Percentiles rank a stretch among this genome's conserved stretches.
Evolutionary conservation across 768 basidiomycete species (phyloP).

Genomic region (Asterophora lycoperdoides): DNA sequence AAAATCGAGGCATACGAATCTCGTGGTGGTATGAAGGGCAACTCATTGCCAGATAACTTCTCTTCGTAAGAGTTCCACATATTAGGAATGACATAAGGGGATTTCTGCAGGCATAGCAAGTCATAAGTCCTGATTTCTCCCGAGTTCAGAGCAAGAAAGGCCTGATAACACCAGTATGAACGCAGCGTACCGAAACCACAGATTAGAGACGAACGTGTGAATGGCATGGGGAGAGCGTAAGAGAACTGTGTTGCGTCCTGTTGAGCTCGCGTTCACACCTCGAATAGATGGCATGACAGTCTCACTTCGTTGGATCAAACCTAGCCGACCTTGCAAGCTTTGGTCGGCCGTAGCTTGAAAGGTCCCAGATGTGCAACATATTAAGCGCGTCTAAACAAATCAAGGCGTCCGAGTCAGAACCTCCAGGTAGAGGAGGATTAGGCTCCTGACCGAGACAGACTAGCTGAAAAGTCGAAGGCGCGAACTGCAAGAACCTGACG

Average conservation of each 20-base stretch:
- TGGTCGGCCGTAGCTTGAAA: slow-evolving; percentile 49
- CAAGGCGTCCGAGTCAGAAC: slow-evolving; percentile 1
- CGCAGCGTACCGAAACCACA: slow-evolving; percentile 8
- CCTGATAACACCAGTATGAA: slow-evolving; percentile 27
- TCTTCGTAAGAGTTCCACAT: slow-evolving; percentile 73
- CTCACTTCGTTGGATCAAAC: slow-evolving; percentile 48
- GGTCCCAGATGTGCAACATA: slow-evolving; percentile 58
- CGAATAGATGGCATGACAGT: background rate
- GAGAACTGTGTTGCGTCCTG: slow-evolving; percentile 36
- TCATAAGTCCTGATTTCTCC: slow-evolving; percentile 74
- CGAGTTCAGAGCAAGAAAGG: slow-evolving; percentile 44
- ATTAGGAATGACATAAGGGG: slow-evolving; percentile 67
- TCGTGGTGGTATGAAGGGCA: slow-evolving; percentile 28
- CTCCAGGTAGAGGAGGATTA: background rate
- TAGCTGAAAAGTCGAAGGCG: slow-evolving; percentile 48
- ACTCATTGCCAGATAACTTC: slow-evolving; percentile 39
- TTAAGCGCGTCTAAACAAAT: slow-evolving; percentile 44
- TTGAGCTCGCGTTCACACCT: background rate
- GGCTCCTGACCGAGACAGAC: slow-evolving; percentile 54
- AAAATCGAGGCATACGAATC: slow-evolving; percentile 28
- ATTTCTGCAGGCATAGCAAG: slow-evolving; percentile 60
- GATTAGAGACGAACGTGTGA: slow-evolving; percentile 51
- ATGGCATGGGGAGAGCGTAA: slow-evolving; percentile 65
- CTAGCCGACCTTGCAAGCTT: slow-evolving; percentile 44
- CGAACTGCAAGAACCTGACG: slow-evolving; percentile 63